Percentiles rank a stretch among this genome's conserved stretches.
Conservation (phyloP, 2,329 filamentous ascomycete genomes). For the Clonostachys rhizophaga region DNA sequence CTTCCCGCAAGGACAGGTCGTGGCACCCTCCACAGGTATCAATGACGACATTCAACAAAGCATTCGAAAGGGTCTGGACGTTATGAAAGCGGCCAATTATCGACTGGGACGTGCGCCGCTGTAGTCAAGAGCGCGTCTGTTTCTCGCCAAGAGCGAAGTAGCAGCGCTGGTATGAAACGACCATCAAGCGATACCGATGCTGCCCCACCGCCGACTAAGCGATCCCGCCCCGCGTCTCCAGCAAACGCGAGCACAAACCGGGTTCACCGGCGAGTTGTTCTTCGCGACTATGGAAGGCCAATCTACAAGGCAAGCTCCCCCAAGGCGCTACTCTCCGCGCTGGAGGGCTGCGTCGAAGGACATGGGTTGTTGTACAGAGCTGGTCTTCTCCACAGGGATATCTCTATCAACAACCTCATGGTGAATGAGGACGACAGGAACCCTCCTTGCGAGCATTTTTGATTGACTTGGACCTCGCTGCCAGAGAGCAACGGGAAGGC, state of each 20-base stretch:
- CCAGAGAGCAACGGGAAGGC: constrained; percentile 17
- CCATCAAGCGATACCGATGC: constrained; percentile 11
- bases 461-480: constrained; percentile 33
- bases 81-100: constrained; percentile 24
- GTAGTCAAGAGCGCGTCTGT: constrained; percentile 1
- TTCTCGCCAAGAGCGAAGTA: constrained; percentile 11
- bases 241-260: background rate
- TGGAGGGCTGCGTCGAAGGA: constrained; percentile 29
- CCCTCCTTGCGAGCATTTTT: constrained; percentile 27
- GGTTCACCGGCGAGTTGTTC: background rate
- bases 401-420: constrained; percentile 40
- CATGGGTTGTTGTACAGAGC: constrained; percentile 26
- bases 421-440: constrained; percentile 35
- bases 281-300: constrained; percentile 12
- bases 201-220: background rate
- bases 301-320: constrained; percentile 34
- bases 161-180: constrained; percentile 14
- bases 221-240: background rate
- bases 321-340: constrained; percentile 22
- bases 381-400: constrained; percentile 30
- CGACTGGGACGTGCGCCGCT: constrained; percentile 6
- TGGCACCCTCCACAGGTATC: constrained; percentile 1
- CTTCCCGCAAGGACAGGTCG: no score
- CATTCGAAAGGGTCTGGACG: constrained; percentile 22
- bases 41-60: constrained; percentile 27